Conservation (phyloP, 768 basidiomycete genomes). For the Pleurotus djamor region DNA sequence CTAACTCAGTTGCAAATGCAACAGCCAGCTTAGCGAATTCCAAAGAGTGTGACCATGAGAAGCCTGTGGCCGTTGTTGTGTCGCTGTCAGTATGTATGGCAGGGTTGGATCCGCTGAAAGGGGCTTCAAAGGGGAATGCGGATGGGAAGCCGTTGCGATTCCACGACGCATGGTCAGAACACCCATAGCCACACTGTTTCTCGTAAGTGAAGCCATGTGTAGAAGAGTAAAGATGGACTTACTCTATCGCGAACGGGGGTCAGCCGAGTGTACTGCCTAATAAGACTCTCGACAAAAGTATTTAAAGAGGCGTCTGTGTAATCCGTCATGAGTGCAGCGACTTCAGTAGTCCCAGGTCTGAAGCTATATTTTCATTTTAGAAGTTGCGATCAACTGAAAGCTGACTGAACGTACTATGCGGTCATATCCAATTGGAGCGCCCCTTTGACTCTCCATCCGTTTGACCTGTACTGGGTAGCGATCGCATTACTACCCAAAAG, state of each 20-base stretch:
- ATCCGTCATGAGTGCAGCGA: constrained; percentile 36
- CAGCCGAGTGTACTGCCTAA: constrained; percentile 31
- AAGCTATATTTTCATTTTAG: constrained; percentile 29
- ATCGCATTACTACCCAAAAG: constrained; percentile 52
- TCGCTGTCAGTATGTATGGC: constrained; percentile 22
- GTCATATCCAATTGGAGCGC: constrained; percentile 48
- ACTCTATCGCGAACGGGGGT: constrained; percentile 36
- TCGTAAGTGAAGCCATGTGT: not conserved
- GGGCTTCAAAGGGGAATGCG: constrained; percentile 34
- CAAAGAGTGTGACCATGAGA: constrained; percentile 40
- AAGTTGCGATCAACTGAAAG: not conserved
- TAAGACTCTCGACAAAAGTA: constrained; percentile 39
- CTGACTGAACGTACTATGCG: constrained; percentile 25
- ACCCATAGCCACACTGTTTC: constrained; percentile 24
- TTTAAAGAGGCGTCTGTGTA: constrained; percentile 38
- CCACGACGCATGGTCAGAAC: constrained; percentile 36
- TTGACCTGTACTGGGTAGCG: constrained; percentile 43
- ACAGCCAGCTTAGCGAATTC: constrained; percentile 60
- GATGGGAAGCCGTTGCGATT: constrained; percentile 40
- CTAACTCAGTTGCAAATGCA: constrained; percentile 53
- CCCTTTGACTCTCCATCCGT: constrained; percentile 42
- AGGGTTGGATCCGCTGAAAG: constrained; percentile 19
- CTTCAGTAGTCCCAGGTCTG: constrained; percentile 39
- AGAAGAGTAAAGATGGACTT: constrained; percentile 11
- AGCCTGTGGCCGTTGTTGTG: constrained; percentile 31